Evolutionary conservation across 2,329 filamentous ascomycete species (phyloP).

Genomic region (Tolypocladium paradoxum): DNA sequence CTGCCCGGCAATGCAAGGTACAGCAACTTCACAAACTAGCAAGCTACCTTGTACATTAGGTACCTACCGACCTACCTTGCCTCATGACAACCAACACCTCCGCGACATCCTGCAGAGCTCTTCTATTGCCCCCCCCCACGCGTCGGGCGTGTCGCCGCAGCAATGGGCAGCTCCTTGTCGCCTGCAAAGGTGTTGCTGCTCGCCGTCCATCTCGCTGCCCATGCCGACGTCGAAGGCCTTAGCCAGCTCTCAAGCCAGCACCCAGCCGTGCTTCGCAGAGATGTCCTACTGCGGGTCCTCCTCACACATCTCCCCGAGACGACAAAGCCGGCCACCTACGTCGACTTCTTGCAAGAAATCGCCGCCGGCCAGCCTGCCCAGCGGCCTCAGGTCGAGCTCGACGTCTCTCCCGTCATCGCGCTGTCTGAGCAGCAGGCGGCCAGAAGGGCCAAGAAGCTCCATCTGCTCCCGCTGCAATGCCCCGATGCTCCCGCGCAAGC

Average conservation of each 20-base stretch:
- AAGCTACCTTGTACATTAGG: too few species aligned
- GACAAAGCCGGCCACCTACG: constrained; percentile 50
- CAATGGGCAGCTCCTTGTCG: constrained; percentile 34
- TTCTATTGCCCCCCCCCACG: not conserved
- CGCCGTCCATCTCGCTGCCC: constrained; percentile 57
- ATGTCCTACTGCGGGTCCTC: constrained; percentile 60
- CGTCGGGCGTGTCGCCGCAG: not conserved
- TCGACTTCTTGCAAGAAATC: constrained; percentile 49
- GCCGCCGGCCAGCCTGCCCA: constrained; percentile 34
- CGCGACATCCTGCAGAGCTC: not conserved
- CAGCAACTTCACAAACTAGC: too few species aligned
- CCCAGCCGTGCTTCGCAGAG: constrained; percentile 46
- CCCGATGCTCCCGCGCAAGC: constrained; percentile 34
- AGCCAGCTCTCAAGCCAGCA: constrained; percentile 47
- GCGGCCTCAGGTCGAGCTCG: constrained; percentile 33
- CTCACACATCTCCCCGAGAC: constrained; percentile 70
- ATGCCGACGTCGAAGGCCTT: constrained; percentile 53
- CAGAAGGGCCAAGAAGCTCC: constrained; percentile 53
- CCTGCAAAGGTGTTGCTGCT: constrained; percentile 61
- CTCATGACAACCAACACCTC: too few species aligned
- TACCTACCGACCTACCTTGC: too few species aligned
- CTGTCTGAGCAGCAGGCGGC: constrained; percentile 53
- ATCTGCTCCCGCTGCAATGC: constrained; percentile 46
- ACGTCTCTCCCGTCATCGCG: constrained; percentile 43
- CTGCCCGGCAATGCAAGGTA: too few species aligned